Percentiles rank a stretch among this genome's conserved stretches.
These are phyloP conservation scores for Russula sp. DNA, from an alignment of 768 basidiomycete species.

Conservation along the genomic window DNA sequence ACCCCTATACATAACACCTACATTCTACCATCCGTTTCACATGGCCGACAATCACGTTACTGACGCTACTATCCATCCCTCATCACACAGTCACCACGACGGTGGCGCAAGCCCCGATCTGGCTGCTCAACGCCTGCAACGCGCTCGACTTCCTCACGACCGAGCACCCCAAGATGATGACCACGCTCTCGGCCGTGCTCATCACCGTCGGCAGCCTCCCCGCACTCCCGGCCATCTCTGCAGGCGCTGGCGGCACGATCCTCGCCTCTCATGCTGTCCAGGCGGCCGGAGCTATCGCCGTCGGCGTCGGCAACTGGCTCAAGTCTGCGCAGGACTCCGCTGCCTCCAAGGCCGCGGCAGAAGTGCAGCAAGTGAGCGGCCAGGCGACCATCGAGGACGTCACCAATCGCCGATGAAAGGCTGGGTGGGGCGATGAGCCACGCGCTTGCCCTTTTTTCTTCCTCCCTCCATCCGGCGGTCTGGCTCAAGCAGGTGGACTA, in stretches of 20 bases:
- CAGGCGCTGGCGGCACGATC: slow-evolving; percentile 63
- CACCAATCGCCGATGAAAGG: background rate
- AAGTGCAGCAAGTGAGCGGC: background rate
- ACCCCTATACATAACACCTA: background rate
- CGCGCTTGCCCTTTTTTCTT: too few relatives aligned
- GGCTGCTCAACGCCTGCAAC: slow-evolving; percentile 70
- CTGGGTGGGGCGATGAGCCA: background rate
- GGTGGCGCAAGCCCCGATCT: slow-evolving; percentile 57
- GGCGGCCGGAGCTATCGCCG: slow-evolving; percentile 71
- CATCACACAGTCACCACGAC: slow-evolving; percentile 32
- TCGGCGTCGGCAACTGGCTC: slow-evolving; percentile 58
- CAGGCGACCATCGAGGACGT: slow-evolving; percentile 12
- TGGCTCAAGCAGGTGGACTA: too few relatives aligned
- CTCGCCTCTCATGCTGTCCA: slow-evolving; percentile 69
- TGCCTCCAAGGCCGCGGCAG: background rate
- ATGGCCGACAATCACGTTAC: background rate
- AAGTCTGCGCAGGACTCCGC: slow-evolving; percentile 39
- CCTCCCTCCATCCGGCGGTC: too few relatives aligned
- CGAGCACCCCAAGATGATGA: slow-evolving; percentile 73
- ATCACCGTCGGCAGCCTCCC: slow-evolving; percentile 75
- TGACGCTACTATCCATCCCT: background rate
- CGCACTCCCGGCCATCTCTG: slow-evolving; percentile 58
- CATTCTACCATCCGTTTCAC: background rate
- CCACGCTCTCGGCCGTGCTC: slow-evolving; percentile 65
- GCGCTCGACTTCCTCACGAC: slow-evolving; percentile 67